A percentile compares a stretch with the other conserved stretches of the same genome.
These are phyloP conservation scores for Phlegmacium glaucopus DNA, from an alignment of 768 basidiomycete species.

Conservation along the genomic window DNA sequence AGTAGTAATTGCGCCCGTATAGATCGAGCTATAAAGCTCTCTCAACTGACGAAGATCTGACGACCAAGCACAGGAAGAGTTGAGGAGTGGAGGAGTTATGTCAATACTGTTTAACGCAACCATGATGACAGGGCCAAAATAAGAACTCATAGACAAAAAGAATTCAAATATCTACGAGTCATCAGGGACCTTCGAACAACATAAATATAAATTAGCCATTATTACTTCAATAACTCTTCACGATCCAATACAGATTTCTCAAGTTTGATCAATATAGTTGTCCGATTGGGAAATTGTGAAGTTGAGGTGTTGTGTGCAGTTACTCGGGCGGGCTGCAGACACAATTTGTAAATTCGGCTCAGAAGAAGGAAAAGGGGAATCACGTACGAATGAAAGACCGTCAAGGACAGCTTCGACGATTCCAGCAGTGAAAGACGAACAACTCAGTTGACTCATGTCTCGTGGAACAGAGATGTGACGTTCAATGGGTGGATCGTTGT, in stretches of 20 bases:
- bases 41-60: constrained; percentile 62
- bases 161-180: too few relatives aligned
- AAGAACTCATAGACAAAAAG: too few relatives aligned
- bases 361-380: not conserved
- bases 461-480: constrained; percentile 90
- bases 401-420: constrained; percentile 97
- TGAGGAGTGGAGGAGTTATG: constrained; percentile 65
- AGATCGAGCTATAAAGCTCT: constrained; percentile 59
- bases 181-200: too few relatives aligned
- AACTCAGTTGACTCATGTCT: constrained; percentile 91
- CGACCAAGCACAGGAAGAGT: constrained; percentile 82
- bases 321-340: constrained; percentile 83
- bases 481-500: constrained; percentile 93
- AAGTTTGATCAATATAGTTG: constrained; percentile 96
- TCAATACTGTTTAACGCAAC: constrained; percentile 52
- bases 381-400: constrained; percentile 89
- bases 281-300: constrained; percentile 74
- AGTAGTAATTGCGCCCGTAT: constrained; percentile 79
- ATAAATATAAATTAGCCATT: constrained; percentile 3
- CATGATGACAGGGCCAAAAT: constrained; percentile 35
- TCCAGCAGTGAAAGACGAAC: constrained; percentile 96
- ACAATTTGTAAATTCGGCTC: constrained; percentile 6
- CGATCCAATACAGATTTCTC: constrained; percentile 91
- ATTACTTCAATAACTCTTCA: constrained; percentile 84
- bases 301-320: constrained; percentile 94